A percentile compares a stretch with the other conserved stretches of the same genome.
phyloP scores from a whole-genome alignment of 2,329 filamentous ascomycete species.

The Aspergillus fumigatus region DNA sequence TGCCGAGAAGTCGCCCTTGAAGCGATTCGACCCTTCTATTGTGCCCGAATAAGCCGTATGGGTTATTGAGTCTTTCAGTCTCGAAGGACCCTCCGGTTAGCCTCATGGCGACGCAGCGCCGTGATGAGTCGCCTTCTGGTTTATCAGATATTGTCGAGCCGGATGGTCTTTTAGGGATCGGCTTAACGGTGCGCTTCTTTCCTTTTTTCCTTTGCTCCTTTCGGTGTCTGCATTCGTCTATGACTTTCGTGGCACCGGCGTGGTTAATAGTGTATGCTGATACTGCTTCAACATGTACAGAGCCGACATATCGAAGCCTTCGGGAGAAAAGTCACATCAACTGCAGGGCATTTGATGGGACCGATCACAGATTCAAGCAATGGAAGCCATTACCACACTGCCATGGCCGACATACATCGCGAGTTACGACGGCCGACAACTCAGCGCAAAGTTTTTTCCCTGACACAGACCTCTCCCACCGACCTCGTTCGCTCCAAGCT shows the following conservation, averaged over 20 bases:
- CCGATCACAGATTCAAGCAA: conserved; percentile 52
- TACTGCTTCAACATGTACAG: conserved; percentile 42
- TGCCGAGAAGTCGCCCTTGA: conserved; percentile 2
- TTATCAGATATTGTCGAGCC: conserved; percentile 40
- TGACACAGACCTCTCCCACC: conserved; percentile 86
- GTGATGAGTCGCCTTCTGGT: conserved; percentile 43
- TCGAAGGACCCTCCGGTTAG: conserved; percentile 17
- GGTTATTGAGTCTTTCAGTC: conserved; percentile 19
- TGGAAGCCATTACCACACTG: conserved; percentile 71
- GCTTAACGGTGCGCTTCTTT: conserved; percentile 40
- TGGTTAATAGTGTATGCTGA: conserved; percentile 6
- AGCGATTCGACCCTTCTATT: conserved; percentile 11
- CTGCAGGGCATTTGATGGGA: conserved; percentile 82
- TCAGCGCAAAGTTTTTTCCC: conserved; percentile 85
- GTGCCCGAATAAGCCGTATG: conserved; percentile 20
- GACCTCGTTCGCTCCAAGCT: conserved; percentile 90
- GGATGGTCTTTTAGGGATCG: conserved; percentile 44
- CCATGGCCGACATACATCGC: conserved; percentile 83
- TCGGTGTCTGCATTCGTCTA: conserved; percentile 1
- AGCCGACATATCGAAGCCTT: conserved; percentile 87
- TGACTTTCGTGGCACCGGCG: not conserved
- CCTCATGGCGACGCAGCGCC: conserved; percentile 43
- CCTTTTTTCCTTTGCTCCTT: conserved; percentile 4
- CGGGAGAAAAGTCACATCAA: conserved; percentile 88
- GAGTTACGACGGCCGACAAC: conserved; percentile 78